Evolutionary conservation across 2,329 filamentous ascomycete genomes (phyloP), one percentile per base, ranked within the genome.

Genomic region (Pseudogymnoascus sp.): DNA sequence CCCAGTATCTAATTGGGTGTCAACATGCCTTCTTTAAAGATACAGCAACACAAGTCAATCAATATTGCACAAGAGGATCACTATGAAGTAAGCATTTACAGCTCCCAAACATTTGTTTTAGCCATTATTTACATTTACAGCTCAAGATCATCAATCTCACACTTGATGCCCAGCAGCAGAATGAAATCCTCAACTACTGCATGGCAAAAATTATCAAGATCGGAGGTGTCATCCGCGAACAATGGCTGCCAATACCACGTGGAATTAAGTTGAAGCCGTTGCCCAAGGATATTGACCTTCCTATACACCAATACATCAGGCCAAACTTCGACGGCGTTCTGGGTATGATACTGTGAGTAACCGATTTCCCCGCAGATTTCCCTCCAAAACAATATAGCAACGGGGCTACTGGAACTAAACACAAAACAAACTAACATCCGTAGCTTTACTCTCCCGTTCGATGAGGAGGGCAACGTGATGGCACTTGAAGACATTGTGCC

Each of bases 151-250:
- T 56, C 28, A 34, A 56, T 34, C 49, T 56, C 49, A 56, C 49
- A 2, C 49, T 56, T 34, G 49, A 56, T 34, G 49, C 49, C 2
- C 25, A 34, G 2, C 49, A 56, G 7, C 49, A 56, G 5, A 56
- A 34, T 18, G 49, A 56, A 21, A 56, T 56, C 8, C 49, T 56
- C 49, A 34, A 16, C 12, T 56, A 56, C 28, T 56, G 49, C 25
- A 56, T 56, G 28, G 28, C 28, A n/a, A 56, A 56, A 7, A 56
- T 56, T 34, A 56, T 56, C 49, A 12, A 56, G n/a, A 56, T 56
- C 25, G 49, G 49, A 56, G 49, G 49, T 21, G 49, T 34, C n/a
- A 56, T 56, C 9, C 49, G 49, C 28, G 49, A 56, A 34, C 49
- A 56, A 12, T 56, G 49, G 49, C 49, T 56, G 1, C 49, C 49